Evolutionary conservation across 805 yeast genomes (phyloP).

Genomic region (Spathaspora arborariae): DNA sequence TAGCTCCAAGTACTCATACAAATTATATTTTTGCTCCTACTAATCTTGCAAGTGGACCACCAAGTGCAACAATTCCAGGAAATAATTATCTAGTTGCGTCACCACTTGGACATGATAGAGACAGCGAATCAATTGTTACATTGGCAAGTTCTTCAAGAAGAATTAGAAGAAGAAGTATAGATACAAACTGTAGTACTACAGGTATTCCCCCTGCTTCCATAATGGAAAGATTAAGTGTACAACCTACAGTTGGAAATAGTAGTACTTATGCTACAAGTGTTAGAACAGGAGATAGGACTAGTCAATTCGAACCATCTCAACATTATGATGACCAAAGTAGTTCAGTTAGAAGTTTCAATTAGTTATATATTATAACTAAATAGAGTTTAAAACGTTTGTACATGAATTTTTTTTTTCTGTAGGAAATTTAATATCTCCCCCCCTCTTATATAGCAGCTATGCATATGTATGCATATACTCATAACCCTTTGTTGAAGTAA

Average conservation of each 20-base stretch:
- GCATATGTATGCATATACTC: background rate
- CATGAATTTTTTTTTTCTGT: no score
- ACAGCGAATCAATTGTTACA: slow-evolving; percentile 41
- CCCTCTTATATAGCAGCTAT: no score
- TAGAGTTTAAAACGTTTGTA: no score
- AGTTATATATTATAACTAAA: no score
- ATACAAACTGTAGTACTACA: slow-evolving; percentile 60
- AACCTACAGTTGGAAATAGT: slow-evolving; percentile 25
- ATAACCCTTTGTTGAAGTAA: background rate
- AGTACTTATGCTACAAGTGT: slow-evolving; percentile 19
- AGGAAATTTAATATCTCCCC: background rate
- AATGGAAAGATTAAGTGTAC: slow-evolving; percentile 46
- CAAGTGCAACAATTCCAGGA: background rate
- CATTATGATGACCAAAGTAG: slow-evolving; percentile 11
- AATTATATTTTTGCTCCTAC: slow-evolving; percentile 6
- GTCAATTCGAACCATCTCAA: slow-evolving; percentile 7
- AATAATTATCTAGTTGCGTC: background rate
- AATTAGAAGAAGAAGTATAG: slow-evolving; percentile 37
- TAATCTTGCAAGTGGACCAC: slow-evolving; percentile 12
- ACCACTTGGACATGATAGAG: slow-evolving; percentile 22
- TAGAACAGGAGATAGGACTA: slow-evolving; percentile 8
- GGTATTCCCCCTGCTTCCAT: slow-evolving; percentile 77
- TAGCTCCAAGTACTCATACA: slow-evolving; percentile 37
- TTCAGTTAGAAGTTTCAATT: slow-evolving; percentile 6
- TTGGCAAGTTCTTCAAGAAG: slow-evolving; percentile 40